These are phyloP conservation scores for Sutorius eximius DNA, from an alignment of 1,284 basidiomycete species.

Conservation along the genomic window DNA sequence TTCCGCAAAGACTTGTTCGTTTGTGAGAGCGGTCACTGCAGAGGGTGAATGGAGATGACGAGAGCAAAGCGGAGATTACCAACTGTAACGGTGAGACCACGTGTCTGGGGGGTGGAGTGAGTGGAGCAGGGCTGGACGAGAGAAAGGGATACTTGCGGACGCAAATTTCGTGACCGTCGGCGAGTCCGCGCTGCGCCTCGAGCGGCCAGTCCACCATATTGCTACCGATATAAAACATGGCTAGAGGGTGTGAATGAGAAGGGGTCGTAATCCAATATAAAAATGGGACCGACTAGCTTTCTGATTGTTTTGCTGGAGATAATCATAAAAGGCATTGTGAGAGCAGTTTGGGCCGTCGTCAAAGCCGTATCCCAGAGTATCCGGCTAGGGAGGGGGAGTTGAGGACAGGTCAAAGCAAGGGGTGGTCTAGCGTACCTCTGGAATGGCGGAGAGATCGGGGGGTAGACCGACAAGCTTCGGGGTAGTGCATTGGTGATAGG, in stretches of 20 bases:
- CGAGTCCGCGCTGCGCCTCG: conserved; percentile 64
- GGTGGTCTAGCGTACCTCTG: conserved; percentile 45
- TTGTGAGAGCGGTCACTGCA: conserved; percentile 67
- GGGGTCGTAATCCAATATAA: too few species aligned
- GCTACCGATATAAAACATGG: conserved; percentile 79
- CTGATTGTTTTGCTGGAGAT: conserved; percentile 59
- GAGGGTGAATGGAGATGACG: not conserved
- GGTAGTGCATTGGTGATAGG: conserved; percentile 55
- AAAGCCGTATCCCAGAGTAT: conserved; percentile 62
- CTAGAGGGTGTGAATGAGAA: conserved; percentile 24
- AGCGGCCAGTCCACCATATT: conserved; percentile 73
- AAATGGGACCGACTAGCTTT: conserved; percentile 56
- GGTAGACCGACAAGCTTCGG: conserved; percentile 45
- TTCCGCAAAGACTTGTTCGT: conserved; percentile 76
- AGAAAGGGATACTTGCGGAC: conserved; percentile 42
- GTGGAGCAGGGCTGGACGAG: not conserved
- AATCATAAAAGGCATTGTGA: conserved; percentile 63
- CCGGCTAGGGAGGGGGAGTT: conserved; percentile 41
- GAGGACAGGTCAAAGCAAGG: not conserved
- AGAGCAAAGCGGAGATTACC: not conserved
- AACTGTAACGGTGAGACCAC: conserved; percentile 61
- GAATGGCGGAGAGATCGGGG: conserved; percentile 59
- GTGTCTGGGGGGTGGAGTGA: conserved; percentile 40
- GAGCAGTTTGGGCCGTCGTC: conserved; percentile 78
- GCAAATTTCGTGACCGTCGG: conserved; percentile 66